Percentiles rank a stretch among this genome's conserved stretches.
These are phyloP conservation scores for Tolypocladium sp. DNA, from an alignment of 2,329 filamentous ascomycete species.

Conservation along the genomic window DNA sequence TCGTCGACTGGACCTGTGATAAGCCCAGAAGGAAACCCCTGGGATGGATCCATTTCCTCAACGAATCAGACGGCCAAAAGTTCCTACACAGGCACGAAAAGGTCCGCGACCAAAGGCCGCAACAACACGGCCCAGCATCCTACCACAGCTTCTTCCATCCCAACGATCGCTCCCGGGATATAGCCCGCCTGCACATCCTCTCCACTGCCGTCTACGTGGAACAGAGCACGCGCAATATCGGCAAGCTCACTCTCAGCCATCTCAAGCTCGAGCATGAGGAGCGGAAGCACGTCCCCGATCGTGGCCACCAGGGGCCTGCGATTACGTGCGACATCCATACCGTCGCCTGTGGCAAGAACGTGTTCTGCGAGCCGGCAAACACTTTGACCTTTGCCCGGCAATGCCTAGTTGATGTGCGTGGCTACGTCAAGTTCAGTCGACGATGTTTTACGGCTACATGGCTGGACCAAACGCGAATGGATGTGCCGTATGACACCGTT, in stretches of 20 bases:
- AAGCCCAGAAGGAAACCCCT: slow-evolving; percentile 25
- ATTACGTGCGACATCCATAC: slow-evolving; percentile 4
- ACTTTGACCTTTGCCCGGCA: slow-evolving; percentile 35
- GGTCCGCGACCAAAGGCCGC: neutral
- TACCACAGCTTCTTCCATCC: neutral
- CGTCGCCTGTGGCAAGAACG: slow-evolving; percentile 39
- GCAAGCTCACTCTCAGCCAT: slow-evolving; percentile 14
- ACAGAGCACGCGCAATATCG: slow-evolving; percentile 23
- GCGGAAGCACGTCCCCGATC: slow-evolving; percentile 7
- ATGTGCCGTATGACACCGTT: slow-evolving; percentile 40
- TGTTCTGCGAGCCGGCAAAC: slow-evolving; percentile 21
- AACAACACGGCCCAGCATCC: neutral
- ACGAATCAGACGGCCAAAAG: slow-evolving; percentile 23
- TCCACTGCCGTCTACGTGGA: slow-evolving; percentile 16
- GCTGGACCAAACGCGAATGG: slow-evolving; percentile 20
- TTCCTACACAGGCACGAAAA: slow-evolving; percentile 33
- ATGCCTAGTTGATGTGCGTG: slow-evolving; percentile 9
- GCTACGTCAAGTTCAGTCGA: slow-evolving; percentile 34
- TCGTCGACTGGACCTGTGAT: slow-evolving; percentile 32
- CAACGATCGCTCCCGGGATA: slow-evolving; percentile 6
- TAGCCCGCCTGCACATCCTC: slow-evolving; percentile 20
- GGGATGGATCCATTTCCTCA: slow-evolving; percentile 35
- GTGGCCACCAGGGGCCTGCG: slow-evolving; percentile 9
- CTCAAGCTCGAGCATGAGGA: slow-evolving; percentile 17
- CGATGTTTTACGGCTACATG: slow-evolving; percentile 30